Evolutionary conservation across 192 early-diverging fungal genomes (phyloP).

Genomic region (Rhizophagus clarus): DNA sequence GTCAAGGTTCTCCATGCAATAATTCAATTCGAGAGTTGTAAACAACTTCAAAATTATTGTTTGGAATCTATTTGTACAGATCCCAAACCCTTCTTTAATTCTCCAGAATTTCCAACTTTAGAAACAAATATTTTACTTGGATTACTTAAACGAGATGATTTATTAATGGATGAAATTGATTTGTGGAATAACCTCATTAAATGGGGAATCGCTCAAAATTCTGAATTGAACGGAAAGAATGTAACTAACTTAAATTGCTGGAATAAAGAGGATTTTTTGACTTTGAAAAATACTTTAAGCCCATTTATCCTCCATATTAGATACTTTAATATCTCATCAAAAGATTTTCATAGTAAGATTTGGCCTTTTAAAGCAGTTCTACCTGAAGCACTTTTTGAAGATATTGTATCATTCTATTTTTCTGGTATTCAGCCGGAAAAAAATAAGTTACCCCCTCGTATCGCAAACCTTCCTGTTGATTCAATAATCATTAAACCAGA

Average conservation of each 20-base stretch:
- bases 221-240: background rate
- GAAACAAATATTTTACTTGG: slow-evolving; percentile 17
- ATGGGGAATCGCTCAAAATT: slow-evolving; percentile 16
- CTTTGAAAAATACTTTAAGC: slow-evolving; percentile 2
- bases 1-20: background rate
- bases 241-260: background rate
- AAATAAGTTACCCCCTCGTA: background rate
- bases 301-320: background rate
- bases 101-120: background rate
- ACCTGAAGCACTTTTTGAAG: background rate
- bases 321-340: slow-evolving; percentile 19
- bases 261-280: background rate
- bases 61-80: slow-evolving; percentile 6
- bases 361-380: background rate
- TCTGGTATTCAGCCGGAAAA: background rate
- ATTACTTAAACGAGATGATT: background rate
- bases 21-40: background rate
- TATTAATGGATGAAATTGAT: slow-evolving; percentile 22
- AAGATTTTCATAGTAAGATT: slow-evolving; percentile 4
- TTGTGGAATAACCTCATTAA: slow-evolving; percentile 23
- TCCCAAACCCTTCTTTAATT: background rate
- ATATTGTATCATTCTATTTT: background rate
- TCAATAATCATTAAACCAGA: background rate
- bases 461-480: background rate
- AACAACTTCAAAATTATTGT: slow-evolving; percentile 10